These are phyloP conservation scores for Spergularia azorica DNA, from an alignment of 179 eudicot genomes.

Conservation along the genomic window DNA sequence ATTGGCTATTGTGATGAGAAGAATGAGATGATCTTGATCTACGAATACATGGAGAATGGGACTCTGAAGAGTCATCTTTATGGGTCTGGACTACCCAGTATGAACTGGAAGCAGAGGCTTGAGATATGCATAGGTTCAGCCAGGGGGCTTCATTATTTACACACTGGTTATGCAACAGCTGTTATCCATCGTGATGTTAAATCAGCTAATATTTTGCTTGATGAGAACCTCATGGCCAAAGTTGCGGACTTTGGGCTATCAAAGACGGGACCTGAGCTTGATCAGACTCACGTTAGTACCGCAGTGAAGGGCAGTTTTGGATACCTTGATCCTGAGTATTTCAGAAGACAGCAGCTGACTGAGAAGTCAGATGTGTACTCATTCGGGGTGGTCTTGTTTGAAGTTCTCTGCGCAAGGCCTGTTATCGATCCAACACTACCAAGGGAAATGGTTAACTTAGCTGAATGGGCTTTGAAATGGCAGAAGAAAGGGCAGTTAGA, in stretches of 20 bases:
- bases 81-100: conserved; percentile 29
- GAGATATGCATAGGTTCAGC: conserved; percentile 39
- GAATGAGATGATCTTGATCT: conserved; percentile 32
- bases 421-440: conserved; percentile 30
- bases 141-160: conserved; percentile 33
- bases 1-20: conserved; percentile 34
- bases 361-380: too few species aligned
- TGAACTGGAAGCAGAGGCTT: conserved; percentile 32
- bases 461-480: conserved; percentile 31
- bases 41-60: too few species aligned
- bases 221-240: too few species aligned
- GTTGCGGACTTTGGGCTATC: conserved; percentile 39
- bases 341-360: too few species aligned
- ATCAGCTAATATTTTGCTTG: conserved; percentile 35
- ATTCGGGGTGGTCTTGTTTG: conserved; percentile 37
- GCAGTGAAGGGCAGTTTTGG: conserved; percentile 37
- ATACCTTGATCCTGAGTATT: too few species aligned
- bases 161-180: conserved; percentile 26
- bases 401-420: conserved; percentile 31
- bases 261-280: conserved; percentile 34
- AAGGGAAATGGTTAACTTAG: conserved; percentile 32
- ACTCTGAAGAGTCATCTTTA: conserved; percentile 30
- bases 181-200: conserved; percentile 39
- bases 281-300: conserved; percentile 29
- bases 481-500: conserved; percentile 27